A percentile compares a stretch with the other conserved stretches of the same genome.
Conservation (phyloP, 371 early-diverging fungal species). For the Mycotypha africana region DNA sequence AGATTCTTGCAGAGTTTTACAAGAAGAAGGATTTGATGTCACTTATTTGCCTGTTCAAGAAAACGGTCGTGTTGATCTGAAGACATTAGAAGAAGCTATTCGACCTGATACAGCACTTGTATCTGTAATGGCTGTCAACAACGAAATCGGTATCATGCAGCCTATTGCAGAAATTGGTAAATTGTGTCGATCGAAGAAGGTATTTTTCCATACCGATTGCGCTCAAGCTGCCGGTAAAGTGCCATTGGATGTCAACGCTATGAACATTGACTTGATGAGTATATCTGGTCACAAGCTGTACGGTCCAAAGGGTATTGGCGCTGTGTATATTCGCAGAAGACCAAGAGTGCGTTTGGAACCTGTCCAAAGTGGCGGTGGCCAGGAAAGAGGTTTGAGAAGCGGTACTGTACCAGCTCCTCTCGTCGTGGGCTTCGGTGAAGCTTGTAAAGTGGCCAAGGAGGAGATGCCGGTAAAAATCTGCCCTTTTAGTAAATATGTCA, state of each 20-base stretch:
- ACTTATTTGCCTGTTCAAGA: slow-evolving; percentile 94
- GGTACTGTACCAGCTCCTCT: slow-evolving; percentile 98
- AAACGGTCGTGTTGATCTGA: slow-evolving; percentile 82
- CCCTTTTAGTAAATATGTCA: no score
- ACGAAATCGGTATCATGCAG: slow-evolving; percentile 99
- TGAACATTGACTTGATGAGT: slow-evolving; percentile 97
- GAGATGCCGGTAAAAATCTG: slow-evolving; percentile 88
- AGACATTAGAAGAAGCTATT: slow-evolving; percentile 81
- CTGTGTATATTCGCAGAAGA: slow-evolving; percentile 93
- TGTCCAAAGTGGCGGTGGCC: slow-evolving; percentile 96
- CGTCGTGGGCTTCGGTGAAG: slow-evolving; percentile 96
- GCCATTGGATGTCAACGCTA: slow-evolving; percentile 91
- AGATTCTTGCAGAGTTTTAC: slow-evolving; percentile 96
- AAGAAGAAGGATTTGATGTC: slow-evolving; percentile 97
- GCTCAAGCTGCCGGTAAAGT: slow-evolving; percentile 99
- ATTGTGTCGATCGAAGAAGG: slow-evolving; percentile 80
- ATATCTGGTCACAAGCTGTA: slow-evolving; percentile 99
- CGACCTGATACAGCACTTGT: slow-evolving; percentile 93
- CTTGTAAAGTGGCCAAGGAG: slow-evolving; percentile 80
- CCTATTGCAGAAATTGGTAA: slow-evolving; percentile 95
- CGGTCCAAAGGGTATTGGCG: slow-evolving; percentile 99
- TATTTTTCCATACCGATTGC: slow-evolving; percentile 99
- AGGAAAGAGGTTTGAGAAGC: slow-evolving; percentile 97
- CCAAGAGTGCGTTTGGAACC: slow-evolving; percentile 96
- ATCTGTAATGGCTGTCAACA: slow-evolving; percentile 98